phyloP scores from a whole-genome alignment of 768 basidiomycete genomes.

The Thelephora aurantiotincta region DNA sequence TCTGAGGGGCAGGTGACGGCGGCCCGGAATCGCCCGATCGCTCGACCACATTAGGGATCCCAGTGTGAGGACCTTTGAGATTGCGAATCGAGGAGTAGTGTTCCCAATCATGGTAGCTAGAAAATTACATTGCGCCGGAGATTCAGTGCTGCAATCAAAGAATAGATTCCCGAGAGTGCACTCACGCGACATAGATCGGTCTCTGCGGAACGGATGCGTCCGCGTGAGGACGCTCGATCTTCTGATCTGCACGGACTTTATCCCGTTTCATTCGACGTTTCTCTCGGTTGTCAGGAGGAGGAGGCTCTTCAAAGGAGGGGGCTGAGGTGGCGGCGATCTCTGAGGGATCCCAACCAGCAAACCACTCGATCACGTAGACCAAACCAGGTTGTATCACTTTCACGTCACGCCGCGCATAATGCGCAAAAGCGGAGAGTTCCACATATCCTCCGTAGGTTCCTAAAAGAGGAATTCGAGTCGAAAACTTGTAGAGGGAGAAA shows the following conservation, averaged over 20 bases:
- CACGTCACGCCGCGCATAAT: constrained; percentile 62
- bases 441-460: constrained; percentile 89
- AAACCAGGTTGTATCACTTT: constrained; percentile 90
- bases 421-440: constrained; percentile 86
- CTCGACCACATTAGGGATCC: constrained; percentile 53
- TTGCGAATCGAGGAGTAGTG: constrained; percentile 93
- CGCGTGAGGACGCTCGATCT: constrained; percentile 8
- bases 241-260: constrained; percentile 18
- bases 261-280: constrained; percentile 28
- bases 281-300: constrained; percentile 26
- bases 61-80: constrained; percentile 68
- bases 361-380: constrained; percentile 82
- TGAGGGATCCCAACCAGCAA: constrained; percentile 34
- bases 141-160: neutral
- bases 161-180: constrained; percentile 14
- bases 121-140: constrained; percentile 4
- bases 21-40: constrained; percentile 17
- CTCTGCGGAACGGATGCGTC: constrained; percentile 14
- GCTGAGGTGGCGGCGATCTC: constrained; percentile 11
- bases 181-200: constrained; percentile 78
- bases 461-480: constrained; percentile 13
- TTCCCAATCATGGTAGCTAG: constrained; percentile 86
- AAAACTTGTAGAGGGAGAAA: constrained; percentile 1
- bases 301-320: constrained; percentile 12
- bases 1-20: constrained; percentile 20